A percentile compares a stretch with the other conserved stretches of the same genome.
Evolutionary conservation across 208 protist species (phyloP).

Genomic region (Acanthamoeba castellanii): DNA sequence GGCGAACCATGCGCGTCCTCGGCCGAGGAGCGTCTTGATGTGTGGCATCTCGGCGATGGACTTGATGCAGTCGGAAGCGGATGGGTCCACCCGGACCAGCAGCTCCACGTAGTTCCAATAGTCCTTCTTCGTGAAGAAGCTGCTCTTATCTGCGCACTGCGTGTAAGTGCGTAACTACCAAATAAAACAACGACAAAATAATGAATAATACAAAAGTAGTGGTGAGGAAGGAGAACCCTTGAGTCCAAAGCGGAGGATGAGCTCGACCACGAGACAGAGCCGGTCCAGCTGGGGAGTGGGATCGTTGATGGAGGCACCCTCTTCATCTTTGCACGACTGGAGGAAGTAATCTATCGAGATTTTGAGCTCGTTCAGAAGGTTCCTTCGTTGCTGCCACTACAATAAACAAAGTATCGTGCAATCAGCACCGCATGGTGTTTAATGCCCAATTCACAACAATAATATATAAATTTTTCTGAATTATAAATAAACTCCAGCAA

Average conservation of each 20-base stretch:
- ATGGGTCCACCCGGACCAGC: background rate
- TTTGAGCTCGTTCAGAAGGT: conserved; percentile 19
- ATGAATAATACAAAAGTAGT: background rate
- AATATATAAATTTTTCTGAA: background rate
- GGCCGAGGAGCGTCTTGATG: conserved; percentile 37
- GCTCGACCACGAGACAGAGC: conserved; percentile 63
- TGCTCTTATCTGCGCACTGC: conserved; percentile 18
- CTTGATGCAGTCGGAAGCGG: conserved; percentile 56
- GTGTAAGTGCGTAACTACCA: background rate
- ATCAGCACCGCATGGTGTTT: no score
- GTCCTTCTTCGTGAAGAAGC: conserved; percentile 68
- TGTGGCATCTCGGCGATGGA: conserved; percentile 62
- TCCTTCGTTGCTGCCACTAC: conserved; percentile 33
- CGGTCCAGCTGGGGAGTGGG: conserved; percentile 51
- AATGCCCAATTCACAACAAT: background rate
- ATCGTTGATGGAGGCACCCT: background rate
- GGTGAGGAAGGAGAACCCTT: conserved; percentile 28
- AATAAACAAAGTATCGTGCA: background rate
- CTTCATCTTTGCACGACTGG: conserved; percentile 17
- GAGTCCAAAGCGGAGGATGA: conserved; percentile 38
- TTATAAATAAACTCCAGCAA: background rate
- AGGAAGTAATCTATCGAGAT: conserved; percentile 41
- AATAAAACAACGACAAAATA: background rate
- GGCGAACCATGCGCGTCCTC: conserved; percentile 57
- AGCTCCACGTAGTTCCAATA: conserved; percentile 73